Conservation (phyloP, 805 yeast species). For the Komagataella phaffii region DNA sequence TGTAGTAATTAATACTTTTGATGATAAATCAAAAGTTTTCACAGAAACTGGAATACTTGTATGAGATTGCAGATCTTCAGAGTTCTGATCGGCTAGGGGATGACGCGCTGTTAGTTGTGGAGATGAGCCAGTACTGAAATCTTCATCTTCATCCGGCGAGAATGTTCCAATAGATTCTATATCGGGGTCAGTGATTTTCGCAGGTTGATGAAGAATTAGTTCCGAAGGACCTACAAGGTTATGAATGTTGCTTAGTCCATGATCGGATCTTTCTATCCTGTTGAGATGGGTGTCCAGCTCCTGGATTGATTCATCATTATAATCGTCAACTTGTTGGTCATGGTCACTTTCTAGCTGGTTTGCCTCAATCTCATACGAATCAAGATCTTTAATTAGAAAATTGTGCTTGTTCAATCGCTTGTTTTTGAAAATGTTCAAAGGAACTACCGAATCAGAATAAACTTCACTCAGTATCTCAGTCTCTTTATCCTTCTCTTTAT, state of each 20-base stretch:
- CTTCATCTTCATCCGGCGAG: not conserved
- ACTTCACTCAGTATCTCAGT: conserved; percentile 3
- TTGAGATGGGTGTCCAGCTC: not conserved
- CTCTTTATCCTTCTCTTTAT: conserved; percentile 9
- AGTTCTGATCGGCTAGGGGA: not conserved
- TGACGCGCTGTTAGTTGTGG: not conserved
- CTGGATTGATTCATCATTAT: not conserved
- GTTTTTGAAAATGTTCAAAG: not conserved
- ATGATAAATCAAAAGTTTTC: conserved; percentile 45
- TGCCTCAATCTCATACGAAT: conserved; percentile 10
- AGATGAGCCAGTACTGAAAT: not conserved
- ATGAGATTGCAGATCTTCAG: not conserved
- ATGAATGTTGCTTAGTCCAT: not conserved
- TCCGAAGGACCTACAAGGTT: not conserved
- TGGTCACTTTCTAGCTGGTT: not conserved
- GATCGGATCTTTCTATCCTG: not conserved
- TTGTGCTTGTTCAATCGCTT: conserved; percentile 16
- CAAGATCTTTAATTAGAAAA: conserved; percentile 18
- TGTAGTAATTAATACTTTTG: conserved; percentile 46
- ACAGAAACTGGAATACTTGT: not conserved
- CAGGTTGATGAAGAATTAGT: not conserved
- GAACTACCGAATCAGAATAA: conserved; percentile 1
- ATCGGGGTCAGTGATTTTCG: not conserved
- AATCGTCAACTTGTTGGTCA: not conserved
- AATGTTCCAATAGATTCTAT: not conserved